These are phyloP conservation scores for Globisporangium irregulare DNA, from an alignment of 352 stramenopile genomes.

Conservation along the genomic window DNA sequence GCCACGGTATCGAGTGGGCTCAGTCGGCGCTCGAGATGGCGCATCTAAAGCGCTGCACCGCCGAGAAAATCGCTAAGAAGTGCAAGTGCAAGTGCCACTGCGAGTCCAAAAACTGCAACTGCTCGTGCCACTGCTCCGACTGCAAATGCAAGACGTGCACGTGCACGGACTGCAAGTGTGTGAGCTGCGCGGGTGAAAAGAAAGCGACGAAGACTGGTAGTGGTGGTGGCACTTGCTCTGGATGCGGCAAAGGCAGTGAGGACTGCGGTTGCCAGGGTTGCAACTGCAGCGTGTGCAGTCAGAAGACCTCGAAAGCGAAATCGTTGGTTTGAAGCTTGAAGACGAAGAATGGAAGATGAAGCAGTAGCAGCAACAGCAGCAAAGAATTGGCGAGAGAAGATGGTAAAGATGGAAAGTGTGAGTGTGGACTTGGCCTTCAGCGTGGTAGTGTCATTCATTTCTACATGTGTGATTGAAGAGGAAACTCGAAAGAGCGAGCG, in stretches of 20 bases:
- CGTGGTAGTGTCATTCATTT: not conserved
- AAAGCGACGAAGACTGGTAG: not conserved
- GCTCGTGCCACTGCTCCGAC: conserved; percentile 33
- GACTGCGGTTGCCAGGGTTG: conserved; percentile 3
- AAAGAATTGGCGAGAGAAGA: not conserved
- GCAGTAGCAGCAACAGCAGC: not conserved
- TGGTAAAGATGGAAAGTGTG: not conserved
- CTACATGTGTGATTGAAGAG: not conserved
- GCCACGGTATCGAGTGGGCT: conserved; percentile 55
- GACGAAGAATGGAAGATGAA: not conserved
- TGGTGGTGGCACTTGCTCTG: not conserved
- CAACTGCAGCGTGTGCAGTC: conserved; percentile 11
- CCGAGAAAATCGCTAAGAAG: conserved; percentile 27
- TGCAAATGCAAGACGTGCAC: conserved; percentile 25
- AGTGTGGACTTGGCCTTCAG: not conserved
- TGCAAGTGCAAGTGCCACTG: conserved; percentile 33
- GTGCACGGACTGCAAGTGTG: conserved; percentile 31
- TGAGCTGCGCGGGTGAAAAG: conserved; percentile 25
- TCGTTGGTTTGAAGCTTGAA: not conserved
- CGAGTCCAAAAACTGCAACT: conserved; percentile 25
- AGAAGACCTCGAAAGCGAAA: not conserved
- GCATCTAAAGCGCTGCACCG: conserved; percentile 59
- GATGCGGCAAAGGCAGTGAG: conserved; percentile 3
- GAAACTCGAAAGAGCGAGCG: not conserved
- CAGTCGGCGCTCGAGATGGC: conserved; percentile 88